Evolutionary conservation across 164 flowering plant genomes (phyloP).

Genomic region (Umbellularia californica): DNA sequence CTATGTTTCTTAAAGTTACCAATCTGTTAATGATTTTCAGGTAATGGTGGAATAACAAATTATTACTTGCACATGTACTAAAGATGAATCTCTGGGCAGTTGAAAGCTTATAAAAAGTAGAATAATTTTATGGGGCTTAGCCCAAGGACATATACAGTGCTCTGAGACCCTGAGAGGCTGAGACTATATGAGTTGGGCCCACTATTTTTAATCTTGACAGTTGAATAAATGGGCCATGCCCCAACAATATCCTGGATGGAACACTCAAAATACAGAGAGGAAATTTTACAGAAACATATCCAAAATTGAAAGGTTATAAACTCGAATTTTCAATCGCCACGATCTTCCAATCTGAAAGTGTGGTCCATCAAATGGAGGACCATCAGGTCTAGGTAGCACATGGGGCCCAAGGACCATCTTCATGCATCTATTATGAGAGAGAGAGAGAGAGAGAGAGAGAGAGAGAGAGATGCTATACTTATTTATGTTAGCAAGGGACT

Average conservation of each 20-base stretch:
- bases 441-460: constrained; percentile 11
- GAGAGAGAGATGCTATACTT: constrained; percentile 13
- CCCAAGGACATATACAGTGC: no score
- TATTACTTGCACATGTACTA: constrained; percentile 1
- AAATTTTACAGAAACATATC: no score
- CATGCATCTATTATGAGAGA: background rate
- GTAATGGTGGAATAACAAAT: constrained; percentile 3
- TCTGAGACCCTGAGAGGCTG: background rate
- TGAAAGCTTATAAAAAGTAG: no score
- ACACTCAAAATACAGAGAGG: no score
- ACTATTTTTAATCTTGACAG: background rate
- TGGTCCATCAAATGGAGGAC: background rate
- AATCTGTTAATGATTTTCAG: constrained; percentile 9
- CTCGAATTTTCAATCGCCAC: no score
- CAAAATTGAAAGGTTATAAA: no score
- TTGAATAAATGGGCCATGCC: background rate
- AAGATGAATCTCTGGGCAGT: background rate
- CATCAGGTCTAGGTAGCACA: background rate
- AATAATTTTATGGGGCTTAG: no score
- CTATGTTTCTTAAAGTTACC: constrained; percentile 38
- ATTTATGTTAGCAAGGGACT: background rate
- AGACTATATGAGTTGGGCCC: background rate
- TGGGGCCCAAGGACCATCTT: background rate
- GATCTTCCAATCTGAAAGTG: background rate
- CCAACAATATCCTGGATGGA: background rate